A percentile compares a stretch with the other conserved stretches of the same genome.
These are phyloP conservation scores for Penicillium sp. DNA, from an alignment of 2,329 filamentous ascomycete genomes.

Conservation along the genomic window DNA sequence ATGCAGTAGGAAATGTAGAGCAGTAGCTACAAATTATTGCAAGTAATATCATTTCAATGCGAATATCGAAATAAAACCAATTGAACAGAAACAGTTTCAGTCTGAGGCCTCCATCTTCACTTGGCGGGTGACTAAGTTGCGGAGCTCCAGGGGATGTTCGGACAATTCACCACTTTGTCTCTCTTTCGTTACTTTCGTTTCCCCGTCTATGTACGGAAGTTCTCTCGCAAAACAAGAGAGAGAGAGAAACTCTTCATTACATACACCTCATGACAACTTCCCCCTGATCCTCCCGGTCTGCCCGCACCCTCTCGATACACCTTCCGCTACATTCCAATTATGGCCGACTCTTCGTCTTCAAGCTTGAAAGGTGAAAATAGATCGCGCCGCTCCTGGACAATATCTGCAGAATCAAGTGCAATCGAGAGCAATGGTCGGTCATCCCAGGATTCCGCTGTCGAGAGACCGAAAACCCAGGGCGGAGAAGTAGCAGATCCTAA, in stretches of 20 bases:
- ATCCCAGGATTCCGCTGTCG: conserved; percentile 38
- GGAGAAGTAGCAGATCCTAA: conserved; percentile 37
- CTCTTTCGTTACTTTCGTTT: not conserved
- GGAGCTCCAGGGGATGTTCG: conserved; percentile 5
- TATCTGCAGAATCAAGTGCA: conserved; percentile 33
- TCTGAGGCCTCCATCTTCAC: not conserved
- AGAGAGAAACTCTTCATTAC: not conserved
- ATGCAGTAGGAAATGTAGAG: too few species aligned
- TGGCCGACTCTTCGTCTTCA: conserved; percentile 36
- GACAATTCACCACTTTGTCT: not conserved
- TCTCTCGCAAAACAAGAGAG: not conserved
- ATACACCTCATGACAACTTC: not conserved
- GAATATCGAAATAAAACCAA: not conserved
- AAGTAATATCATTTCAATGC: not conserved
- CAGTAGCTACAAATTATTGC: not conserved
- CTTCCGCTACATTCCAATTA: conserved; percentile 14
- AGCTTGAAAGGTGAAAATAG: conserved; percentile 35
- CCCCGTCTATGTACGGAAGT: not conserved
- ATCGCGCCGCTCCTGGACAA: conserved; percentile 37
- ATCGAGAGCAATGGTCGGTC: conserved; percentile 34
- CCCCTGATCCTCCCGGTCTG: not conserved
- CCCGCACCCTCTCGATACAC: not conserved
- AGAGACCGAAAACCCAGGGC: conserved; percentile 38
- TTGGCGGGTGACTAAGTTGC: conserved; percentile 9
- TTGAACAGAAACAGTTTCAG: not conserved